Base-by-base conservation (phyloP, 148 eudicot species). In the Vaccinium macrocarpon region DNA sequence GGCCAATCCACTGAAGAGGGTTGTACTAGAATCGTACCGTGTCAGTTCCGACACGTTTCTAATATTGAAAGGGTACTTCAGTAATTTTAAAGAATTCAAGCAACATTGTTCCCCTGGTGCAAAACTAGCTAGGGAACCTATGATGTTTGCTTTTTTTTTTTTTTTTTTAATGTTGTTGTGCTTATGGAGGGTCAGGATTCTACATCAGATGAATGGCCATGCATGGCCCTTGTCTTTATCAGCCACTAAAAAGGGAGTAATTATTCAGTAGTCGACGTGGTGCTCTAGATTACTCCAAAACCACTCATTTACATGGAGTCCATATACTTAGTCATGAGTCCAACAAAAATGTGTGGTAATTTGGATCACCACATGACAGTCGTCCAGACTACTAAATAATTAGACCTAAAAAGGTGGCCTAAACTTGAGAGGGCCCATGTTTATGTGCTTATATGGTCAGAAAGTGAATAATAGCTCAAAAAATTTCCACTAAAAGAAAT, bases 391-490 rank as follows among this genome's bases (percentile, higher is more conserved):
- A 3, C 46, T 42, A 6, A 42, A 42, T 5, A 42, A 42, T 42
- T 42, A 42, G 46, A 3, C 46, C 46, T 81, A 29, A 53, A 84
- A 89, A 72, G 85, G 74, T 53, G 66, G 32, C 66, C 84, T 87
- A 87, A 85, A 75, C 32, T 71, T 52, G 76, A 18, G 77, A 50
- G 88, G 92, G 56, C 79, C 90, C 89, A 32, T 76, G 42, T 74
- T 76, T 78, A 29, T 55, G 13, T 82, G 59, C 64, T 38, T 81
- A 29, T 55, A 46, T 80, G 75, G 73, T 75, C 78, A 84, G 15
- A 38, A 78, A 78, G 80, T 79, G 73, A 81, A n/a, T 2, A 68
- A 57, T 56, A 85, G 62, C 62, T n/a, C 56, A 35, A 12, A 62
- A 23, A 23, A 73, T 68, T 82, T 83, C 82, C 84, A 74, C 80